Conservation (phyloP, 352 stramenopile species). For the Pythium brachiatum region DNA sequence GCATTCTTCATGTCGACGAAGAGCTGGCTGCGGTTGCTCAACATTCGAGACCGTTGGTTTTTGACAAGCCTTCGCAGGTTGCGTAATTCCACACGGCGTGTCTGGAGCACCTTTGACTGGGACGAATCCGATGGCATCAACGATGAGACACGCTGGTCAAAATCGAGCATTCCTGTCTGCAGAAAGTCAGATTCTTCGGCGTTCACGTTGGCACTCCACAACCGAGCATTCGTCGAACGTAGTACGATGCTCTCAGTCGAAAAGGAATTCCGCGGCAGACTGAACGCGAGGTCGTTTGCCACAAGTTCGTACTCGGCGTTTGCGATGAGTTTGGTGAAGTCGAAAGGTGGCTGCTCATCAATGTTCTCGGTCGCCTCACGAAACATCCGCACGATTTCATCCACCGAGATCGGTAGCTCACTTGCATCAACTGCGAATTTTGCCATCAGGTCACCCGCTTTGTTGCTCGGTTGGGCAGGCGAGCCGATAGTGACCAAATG, state of each 20-base stretch:
- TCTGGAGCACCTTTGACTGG: slow-evolving; percentile 55
- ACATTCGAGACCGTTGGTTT: slow-evolving; percentile 76
- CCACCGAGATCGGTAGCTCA: slow-evolving; percentile 24
- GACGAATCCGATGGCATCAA: slow-evolving; percentile 12
- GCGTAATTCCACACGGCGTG: slow-evolving; percentile 54
- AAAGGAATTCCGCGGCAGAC: slow-evolving; percentile 76
- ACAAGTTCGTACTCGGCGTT: slow-evolving; percentile 61
- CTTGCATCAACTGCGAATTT: slow-evolving; percentile 25
- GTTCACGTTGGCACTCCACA: slow-evolving; percentile 72
- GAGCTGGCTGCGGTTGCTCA: slow-evolving; percentile 79
- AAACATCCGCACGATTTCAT: slow-evolving; percentile 31
- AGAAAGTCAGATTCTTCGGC: slow-evolving; percentile 68
- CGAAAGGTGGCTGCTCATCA: neutral
- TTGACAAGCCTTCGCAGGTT: slow-evolving; percentile 78
- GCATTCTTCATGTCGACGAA: slow-evolving; percentile 81
- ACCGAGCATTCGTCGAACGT: slow-evolving; percentile 64
- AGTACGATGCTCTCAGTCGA: slow-evolving; percentile 73
- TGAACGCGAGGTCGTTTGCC: slow-evolving; percentile 78
- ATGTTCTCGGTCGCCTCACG: slow-evolving; percentile 13
- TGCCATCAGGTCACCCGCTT: slow-evolving; percentile 8
- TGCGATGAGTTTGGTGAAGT: slow-evolving; percentile 1
- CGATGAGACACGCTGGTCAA: slow-evolving; percentile 38
- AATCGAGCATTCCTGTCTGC: slow-evolving; percentile 65
- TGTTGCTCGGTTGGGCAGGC: neutral
- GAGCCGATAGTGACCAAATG: slow-evolving; percentile 26